A percentile compares a stretch with the other conserved stretches of the same genome.
Conservation (phyloP, 2,329 filamentous ascomycete species). For the Sclerotinia spermophila region DNA sequence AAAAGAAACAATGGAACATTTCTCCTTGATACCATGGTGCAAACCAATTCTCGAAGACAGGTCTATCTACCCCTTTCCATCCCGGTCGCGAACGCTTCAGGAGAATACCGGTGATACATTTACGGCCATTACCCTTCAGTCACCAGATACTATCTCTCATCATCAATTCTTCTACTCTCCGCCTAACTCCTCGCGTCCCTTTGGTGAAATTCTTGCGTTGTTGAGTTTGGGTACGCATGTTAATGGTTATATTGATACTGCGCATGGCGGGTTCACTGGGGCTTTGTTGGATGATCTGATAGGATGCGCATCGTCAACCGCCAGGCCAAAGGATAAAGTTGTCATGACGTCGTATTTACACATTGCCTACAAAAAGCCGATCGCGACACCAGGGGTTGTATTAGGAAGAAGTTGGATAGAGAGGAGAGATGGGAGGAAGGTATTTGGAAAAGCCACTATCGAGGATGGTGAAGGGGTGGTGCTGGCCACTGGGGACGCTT, state of each 20-base stretch:
- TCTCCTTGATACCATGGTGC: slow-evolving; percentile 24
- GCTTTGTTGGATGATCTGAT: slow-evolving; percentile 57
- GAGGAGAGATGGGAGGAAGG: slow-evolving; percentile 52
- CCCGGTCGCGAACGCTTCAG: slow-evolving; percentile 11
- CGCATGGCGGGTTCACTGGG: slow-evolving; percentile 58
- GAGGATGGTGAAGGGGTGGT: slow-evolving; percentile 47
- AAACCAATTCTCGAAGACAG: slow-evolving; percentile 24
- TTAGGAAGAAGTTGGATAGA: slow-evolving; percentile 45
- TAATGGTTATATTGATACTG: slow-evolving; percentile 51
- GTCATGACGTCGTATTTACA: slow-evolving; percentile 51
- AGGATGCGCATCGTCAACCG: slow-evolving; percentile 23
- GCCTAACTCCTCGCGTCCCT: slow-evolving; percentile 3
- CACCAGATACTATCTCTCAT: slow-evolving; percentile 24
- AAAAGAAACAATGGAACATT: slow-evolving; percentile 23
- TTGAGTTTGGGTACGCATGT: slow-evolving; percentile 47
- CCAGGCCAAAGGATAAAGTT: slow-evolving; percentile 23
- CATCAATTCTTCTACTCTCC: slow-evolving; percentile 27
- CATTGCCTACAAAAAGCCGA: slow-evolving; percentile 50
- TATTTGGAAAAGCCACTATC: slow-evolving; percentile 47
- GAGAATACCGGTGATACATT: slow-evolving; percentile 22
- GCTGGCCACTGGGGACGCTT: slow-evolving; percentile 49
- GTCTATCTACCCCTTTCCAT: slow-evolving; percentile 24
- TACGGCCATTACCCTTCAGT: slow-evolving; percentile 13
- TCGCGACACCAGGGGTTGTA: slow-evolving; percentile 48
- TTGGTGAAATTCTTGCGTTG: slow-evolving; percentile 23